Evolutionary conservation across 1,284 basidiomycete genomes (phyloP).

Genomic region (Melampsora americana): DNA sequence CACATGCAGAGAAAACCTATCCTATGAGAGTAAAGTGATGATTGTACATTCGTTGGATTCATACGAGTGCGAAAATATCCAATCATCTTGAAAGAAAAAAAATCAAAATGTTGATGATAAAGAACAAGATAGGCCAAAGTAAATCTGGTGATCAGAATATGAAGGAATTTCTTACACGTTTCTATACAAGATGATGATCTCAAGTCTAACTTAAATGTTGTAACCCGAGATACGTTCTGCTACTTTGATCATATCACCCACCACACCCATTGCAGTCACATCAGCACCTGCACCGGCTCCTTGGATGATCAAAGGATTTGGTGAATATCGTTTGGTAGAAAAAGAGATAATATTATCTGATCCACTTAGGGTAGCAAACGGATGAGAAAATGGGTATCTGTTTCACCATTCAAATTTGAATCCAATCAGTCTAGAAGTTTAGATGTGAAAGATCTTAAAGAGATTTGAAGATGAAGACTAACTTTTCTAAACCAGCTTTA

Average conservation of each 20-base stretch:
- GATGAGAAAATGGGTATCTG: constrained; percentile 81
- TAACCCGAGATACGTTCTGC: constrained; percentile 54
- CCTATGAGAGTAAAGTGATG: no score
- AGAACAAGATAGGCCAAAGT: no score
- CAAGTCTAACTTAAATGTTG: neutral
- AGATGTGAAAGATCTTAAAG: neutral
- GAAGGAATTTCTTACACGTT: no score
- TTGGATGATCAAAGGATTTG: constrained; percentile 81
- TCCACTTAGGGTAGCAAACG: constrained; percentile 90
- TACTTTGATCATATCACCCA: constrained; percentile 64
- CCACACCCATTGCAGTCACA: constrained; percentile 96
- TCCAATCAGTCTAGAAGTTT: neutral
- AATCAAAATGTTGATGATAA: no score
- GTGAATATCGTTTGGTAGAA: constrained; percentile 76
- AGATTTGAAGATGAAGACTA: constrained; percentile 47
- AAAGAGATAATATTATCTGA: constrained; percentile 98
- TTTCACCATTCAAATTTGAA: constrained; percentile 2
- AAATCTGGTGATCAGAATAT: no score
- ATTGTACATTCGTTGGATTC: no score
- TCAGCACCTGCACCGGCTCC: constrained; percentile 93
- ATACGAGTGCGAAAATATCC: no score
- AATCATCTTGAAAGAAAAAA: no score
- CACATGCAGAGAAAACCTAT: no score
- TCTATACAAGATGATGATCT: no score
- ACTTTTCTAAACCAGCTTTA: constrained; percentile 85